Base-by-base conservation (phyloP, 768 basidiomycete species). In the Xerocomellus dryophilus region DNA sequence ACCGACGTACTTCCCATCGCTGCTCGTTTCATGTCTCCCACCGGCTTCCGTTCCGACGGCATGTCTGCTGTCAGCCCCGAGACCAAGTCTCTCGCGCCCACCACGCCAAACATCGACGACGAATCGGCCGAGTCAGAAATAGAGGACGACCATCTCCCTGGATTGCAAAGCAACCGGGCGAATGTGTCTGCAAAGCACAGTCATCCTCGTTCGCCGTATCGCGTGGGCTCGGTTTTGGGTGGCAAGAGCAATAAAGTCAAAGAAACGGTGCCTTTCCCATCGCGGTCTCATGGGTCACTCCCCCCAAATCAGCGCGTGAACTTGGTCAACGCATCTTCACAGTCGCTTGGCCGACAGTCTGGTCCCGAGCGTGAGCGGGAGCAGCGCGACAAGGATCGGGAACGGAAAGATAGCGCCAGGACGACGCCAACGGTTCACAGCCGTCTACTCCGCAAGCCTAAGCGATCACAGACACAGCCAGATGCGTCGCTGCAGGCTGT, bases 1-100 rank as follows among this genome's bases (percentile, higher is more conserved):
- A 69, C 79, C 39, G 90, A 94, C 8, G 77, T 93, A 4, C 87
- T 85, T 3, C 67, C 94, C 46, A 97, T 97, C 57, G 94, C 94
- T 43, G 86, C 94, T 21, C 86, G 90, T 46, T 97, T 94, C 78
- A 89, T 93, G 76, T 88, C 88, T 5, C 88, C 89, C 9, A 63
- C 65, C 12, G 71, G 73, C 20, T 75, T 77, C 59, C 77, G 73
- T 43, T 71, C 72, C 7, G 76, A 78, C 10, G 85, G 85, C 9
- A 72, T 78, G 0, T 70, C 69, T 25, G 58, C 20, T 60, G 7
- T 74, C 43, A 66, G 74, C 8, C 73, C 75, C 25, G 78, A 81
- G 39, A 74, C 77, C 60, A 78, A 82, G 56, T 83, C 82, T 49
- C 63, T 75, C 18, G 76, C 69, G 10, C 64, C 71, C 8, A 67